Evolutionary conservation across 345 rosid genomes (phyloP), one percentile per base, ranked within the genome.

Genomic region (Eucalyptus marginata): DNA sequence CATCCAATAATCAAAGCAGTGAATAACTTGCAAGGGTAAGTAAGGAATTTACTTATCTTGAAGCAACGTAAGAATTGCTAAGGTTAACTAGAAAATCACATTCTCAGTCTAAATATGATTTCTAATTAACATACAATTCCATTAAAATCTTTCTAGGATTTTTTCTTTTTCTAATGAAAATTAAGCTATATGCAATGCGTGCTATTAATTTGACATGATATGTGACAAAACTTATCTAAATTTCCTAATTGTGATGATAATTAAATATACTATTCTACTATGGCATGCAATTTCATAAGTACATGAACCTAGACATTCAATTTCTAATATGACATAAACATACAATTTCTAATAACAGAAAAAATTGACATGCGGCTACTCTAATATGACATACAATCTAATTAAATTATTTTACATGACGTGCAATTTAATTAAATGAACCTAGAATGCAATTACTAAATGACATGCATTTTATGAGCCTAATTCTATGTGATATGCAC

Each of bases 101-200:
- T 52, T 52, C 56, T 52, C 56, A 18, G 5, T 13, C 24, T 18
- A 52, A 52, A 52, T 18, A 52, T 52, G 56, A 52, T 52, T 52
- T 16, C 2, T 52, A 52, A 52, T 52, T 52, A 52, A 52, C 8
- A 16, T 13, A 18, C 1, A 52, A 56, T 56, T 56, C 3, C 13
- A 56, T 0, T 56, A 24, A 56, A 56, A 56, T 24, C 13, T 10
- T 24, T 56, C 0, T 24, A 0, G 13, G 29, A 13, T 4, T 56
- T 4, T 5, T 56, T 25, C 9, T 13, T 56, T 9, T 56, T 24
- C 13, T 56, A 56, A 56, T 1, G 6, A 56, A 56, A 56, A 56
- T 56, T 56, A 56, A 56, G 6, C 62, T 56, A 56, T 25, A 56
- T 25, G 29, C 62, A 56, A 56, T 56, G 62, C 7, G 0, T 8